Percentiles rank a stretch among this genome's conserved stretches.
phyloP scores from a whole-genome alignment of 441 rosid species.

The Populus tomentosa region DNA sequence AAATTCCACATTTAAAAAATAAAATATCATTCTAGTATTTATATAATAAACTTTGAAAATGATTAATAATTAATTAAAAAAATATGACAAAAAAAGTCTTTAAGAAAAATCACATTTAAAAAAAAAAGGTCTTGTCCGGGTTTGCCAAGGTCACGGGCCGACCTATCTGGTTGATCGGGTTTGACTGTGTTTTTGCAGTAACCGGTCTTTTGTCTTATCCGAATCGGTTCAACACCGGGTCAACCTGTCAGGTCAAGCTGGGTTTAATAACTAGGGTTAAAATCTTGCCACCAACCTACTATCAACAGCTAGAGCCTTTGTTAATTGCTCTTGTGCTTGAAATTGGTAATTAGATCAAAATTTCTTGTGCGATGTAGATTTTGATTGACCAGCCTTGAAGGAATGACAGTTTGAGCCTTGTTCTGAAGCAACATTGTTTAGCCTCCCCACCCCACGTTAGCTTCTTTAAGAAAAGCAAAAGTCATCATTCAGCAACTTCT shows the following conservation, averaged over 20 bases:
- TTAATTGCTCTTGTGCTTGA: background rate
- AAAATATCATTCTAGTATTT: too few species aligned
- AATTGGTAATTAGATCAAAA: background rate
- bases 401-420: background rate
- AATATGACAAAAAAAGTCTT: too few species aligned
- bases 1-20: too few species aligned
- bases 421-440: background rate
- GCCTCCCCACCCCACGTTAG: background rate
- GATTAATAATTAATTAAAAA: too few species aligned
- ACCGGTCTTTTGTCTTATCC: accelerated
- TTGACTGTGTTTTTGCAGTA: accelerated
- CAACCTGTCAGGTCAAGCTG: accelerated
- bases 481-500: background rate
- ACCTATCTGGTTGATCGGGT: accelerated
- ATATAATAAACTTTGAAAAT: too few species aligned
- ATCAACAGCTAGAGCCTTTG: background rate
- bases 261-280: background rate
- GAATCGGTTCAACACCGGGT: accelerated
- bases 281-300: background rate
- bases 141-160: accelerated
- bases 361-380: background rate
- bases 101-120: accelerated
- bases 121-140: too few species aligned
- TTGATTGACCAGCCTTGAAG: background rate
- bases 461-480: background rate